Percentiles rank a stretch among this genome's conserved stretches.
These are phyloP conservation scores for Favolaschia claudopus DNA, from an alignment of 768 basidiomycete species.

Conservation along the genomic window DNA sequence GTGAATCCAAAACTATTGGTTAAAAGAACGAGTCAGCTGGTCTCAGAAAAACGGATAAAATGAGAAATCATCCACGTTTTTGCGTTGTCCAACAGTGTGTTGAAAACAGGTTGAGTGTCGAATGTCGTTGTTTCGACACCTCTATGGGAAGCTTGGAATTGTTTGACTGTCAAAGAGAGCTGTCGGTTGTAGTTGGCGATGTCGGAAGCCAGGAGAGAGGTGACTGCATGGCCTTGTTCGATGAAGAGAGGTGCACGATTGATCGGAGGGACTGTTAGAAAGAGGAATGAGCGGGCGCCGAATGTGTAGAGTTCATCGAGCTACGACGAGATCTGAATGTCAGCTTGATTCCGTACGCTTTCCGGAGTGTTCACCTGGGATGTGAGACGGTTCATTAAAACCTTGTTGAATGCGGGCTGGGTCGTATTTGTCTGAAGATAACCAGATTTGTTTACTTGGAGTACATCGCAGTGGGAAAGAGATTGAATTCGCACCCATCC, in stretches of 20 bases:
- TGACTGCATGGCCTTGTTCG: constrained; percentile 46
- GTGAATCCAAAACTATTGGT: constrained; percentile 61
- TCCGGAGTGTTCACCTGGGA: constrained; percentile 36
- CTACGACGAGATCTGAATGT: constrained; percentile 38
- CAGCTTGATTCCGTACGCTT: constrained; percentile 6
- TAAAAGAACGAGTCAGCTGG: not conserved
- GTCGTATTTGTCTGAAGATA: constrained; percentile 44
- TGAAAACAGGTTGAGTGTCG: constrained; percentile 66
- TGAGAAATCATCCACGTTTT: constrained; percentile 30
- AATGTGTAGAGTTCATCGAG: constrained; percentile 54
- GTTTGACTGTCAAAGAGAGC: constrained; percentile 44
- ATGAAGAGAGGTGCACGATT: constrained; percentile 58
- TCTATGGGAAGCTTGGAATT: constrained; percentile 50
- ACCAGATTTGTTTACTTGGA: not conserved
- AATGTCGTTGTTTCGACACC: constrained; percentile 58
- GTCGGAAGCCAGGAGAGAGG: constrained; percentile 42
- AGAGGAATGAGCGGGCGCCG: constrained; percentile 67
- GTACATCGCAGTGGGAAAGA: not conserved
- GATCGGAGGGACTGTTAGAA: constrained; percentile 69
- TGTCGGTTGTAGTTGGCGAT: constrained; percentile 61
- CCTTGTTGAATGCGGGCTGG: constrained; percentile 42
- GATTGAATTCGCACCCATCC: constrained; percentile 45
- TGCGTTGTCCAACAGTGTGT: constrained; percentile 61
- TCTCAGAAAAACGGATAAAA: not conserved
- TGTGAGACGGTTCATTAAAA: constrained; percentile 43